These are phyloP conservation scores for Suillus subaureus DNA, from an alignment of 768 basidiomycete genomes.

Conservation along the genomic window DNA sequence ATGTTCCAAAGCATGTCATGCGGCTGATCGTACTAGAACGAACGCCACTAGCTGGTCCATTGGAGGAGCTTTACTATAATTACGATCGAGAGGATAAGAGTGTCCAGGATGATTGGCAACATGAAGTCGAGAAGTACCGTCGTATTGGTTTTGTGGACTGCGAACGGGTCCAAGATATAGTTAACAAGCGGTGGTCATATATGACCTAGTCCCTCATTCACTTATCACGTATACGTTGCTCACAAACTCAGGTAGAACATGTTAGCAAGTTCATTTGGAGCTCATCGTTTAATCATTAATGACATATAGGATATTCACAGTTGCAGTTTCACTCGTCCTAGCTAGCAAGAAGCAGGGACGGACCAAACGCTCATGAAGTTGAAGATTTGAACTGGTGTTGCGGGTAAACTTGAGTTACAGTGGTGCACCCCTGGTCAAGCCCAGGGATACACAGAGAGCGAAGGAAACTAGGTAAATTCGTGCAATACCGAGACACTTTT, in stretches of 20 bases:
- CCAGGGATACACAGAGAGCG: no score
- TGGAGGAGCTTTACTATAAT: neutral
- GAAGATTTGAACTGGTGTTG: no score
- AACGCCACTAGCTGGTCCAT: neutral
- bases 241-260: neutral
- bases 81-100: neutral
- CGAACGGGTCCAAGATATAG: neutral
- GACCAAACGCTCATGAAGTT: no score
- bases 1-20: neutral
- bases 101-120: neutral
- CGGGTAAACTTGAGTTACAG: no score
- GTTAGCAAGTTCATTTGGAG: no score
- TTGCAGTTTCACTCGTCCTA: no score
- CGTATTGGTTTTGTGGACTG: neutral
- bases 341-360: no score
- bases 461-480: no score
- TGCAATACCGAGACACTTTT: no score
- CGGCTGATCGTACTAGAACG: neutral
- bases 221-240: neutral
- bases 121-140: neutral
- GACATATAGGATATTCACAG: no score
- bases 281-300: no score
- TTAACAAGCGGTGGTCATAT: neutral
- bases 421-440: no score
- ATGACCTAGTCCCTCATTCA: neutral